Evolutionary conservation across 805 yeast species (phyloP).

Genomic region (Candida silvicultrix): DNA sequence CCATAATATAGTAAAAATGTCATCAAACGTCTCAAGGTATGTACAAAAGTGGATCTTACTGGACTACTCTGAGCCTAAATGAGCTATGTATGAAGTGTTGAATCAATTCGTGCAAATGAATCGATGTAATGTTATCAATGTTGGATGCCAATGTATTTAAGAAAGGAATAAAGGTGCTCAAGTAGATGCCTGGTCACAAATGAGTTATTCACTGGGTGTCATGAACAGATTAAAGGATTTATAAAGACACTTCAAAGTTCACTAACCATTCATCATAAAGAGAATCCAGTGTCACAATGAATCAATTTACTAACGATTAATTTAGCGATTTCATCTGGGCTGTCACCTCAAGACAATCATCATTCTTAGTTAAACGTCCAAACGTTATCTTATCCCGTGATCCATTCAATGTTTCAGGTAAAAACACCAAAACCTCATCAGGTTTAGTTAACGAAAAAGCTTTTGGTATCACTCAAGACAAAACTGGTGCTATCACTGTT

Average conservation of each 20-base stretch:
- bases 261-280: no score
- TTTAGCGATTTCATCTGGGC: constrained; percentile 46
- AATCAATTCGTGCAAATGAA: no score
- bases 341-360: constrained; percentile 38
- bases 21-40: constrained; percentile 25
- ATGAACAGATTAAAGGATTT: no score
- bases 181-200: no score
- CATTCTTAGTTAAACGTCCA: constrained; percentile 41
- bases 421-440: constrained; percentile 39
- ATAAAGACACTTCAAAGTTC: no score
- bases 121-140: no score
- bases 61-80: background rate
- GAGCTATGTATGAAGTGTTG: no score
- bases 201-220: no score
- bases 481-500: constrained; percentile 32
- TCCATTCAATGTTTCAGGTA: constrained; percentile 42
- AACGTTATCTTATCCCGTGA: constrained; percentile 39
- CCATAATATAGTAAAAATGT: constrained; percentile 13
- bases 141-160: no score
- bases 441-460: constrained; percentile 47
- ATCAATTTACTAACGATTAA: constrained; percentile 12
- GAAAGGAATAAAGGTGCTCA: no score
- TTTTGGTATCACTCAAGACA: constrained; percentile 33
- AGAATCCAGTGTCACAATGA: background rate
- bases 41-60: constrained; percentile 4